Conservation (phyloP, 1,139 yeast genomes). For the Saccharomyces hybrid region DNA sequence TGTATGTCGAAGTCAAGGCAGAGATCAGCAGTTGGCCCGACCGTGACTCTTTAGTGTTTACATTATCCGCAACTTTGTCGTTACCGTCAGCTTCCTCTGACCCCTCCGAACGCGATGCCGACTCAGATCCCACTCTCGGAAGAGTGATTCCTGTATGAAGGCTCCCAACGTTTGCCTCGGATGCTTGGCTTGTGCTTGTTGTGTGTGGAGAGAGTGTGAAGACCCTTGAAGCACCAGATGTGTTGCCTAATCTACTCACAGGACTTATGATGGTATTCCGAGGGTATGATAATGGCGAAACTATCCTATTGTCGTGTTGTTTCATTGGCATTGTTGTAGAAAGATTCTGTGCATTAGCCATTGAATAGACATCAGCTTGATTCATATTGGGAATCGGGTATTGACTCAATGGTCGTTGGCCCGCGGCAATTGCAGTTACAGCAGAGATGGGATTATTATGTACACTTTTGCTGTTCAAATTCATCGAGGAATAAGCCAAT, state of each 20-base stretch:
- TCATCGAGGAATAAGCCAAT: not conserved
- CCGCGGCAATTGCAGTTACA: not conserved
- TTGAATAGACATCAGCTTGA: not conserved
- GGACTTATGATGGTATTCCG: not conserved
- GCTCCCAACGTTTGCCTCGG: not conserved
- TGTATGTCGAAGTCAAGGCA: not conserved
- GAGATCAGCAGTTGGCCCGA: not conserved
- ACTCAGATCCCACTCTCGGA: not conserved
- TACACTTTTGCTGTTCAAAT: not conserved
- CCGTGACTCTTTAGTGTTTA: not conserved
- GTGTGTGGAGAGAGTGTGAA: not conserved
- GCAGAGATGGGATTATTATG: not conserved
- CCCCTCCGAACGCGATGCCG: not conserved
- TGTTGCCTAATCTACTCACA: not conserved
- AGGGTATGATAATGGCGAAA: not conserved
- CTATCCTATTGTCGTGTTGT: not conserved
- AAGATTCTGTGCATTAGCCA: not conserved
- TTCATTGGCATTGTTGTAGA: not conserved
- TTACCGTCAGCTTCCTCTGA: not conserved
- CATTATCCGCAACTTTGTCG: not conserved
- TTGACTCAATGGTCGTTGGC: not conserved
- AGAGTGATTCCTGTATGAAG: not conserved
- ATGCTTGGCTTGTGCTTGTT: not conserved
- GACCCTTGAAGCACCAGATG: not conserved
- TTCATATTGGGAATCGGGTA: not conserved